phyloP scores from a whole-genome alignment of 2,329 filamentous ascomycete species.

The Dendrostoma leiphaemia region DNA sequence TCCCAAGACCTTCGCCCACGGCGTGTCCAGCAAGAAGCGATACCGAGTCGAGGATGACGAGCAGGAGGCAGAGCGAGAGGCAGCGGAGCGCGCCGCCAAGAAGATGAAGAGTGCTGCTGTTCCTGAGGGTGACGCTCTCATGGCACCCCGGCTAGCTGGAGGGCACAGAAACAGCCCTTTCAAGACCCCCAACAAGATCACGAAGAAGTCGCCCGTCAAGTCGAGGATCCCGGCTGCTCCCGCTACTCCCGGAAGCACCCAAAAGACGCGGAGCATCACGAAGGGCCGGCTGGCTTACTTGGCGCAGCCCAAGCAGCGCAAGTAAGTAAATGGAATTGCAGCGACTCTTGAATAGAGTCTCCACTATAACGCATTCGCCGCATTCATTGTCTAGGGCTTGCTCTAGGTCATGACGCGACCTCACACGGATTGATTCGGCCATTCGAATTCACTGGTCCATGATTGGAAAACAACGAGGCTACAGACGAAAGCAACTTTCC shows the following conservation, averaged over 20 bases:
- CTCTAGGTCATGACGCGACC: too few relatives aligned
- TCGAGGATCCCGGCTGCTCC: slow-evolving; percentile 7
- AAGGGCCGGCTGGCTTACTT: slow-evolving; percentile 12
- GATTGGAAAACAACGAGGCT: too few relatives aligned
- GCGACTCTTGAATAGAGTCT: too few relatives aligned
- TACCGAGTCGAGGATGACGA: slow-evolving; percentile 56
- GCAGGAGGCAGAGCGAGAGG: slow-evolving; percentile 51
- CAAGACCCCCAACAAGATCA: slow-evolving; percentile 9
- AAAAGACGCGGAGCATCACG: slow-evolving; percentile 10
- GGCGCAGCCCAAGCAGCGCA: slow-evolving; percentile 17
- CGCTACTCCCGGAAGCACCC: slow-evolving; percentile 4
- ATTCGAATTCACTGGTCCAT: too few relatives aligned
- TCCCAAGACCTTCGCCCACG: slow-evolving; percentile 51
- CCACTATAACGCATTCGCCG: too few relatives aligned
- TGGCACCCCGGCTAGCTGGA: slow-evolving; percentile 44
- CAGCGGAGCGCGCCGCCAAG: slow-evolving; percentile 52
- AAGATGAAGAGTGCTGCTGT: slow-evolving; percentile 53
- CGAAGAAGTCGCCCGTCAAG: slow-evolving; percentile 14
- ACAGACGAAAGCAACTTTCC: too few relatives aligned
- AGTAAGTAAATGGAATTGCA: not conserved
- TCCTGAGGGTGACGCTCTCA: slow-evolving; percentile 50
- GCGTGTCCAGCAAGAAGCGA: slow-evolving; percentile 65
- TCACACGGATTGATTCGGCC: too few relatives aligned
- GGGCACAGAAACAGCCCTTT: slow-evolving; percentile 3
- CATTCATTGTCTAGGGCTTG: too few relatives aligned